Conservation (phyloP, 2,329 filamentous ascomycete species). For the Chaetomiaceae sp. region DNA sequence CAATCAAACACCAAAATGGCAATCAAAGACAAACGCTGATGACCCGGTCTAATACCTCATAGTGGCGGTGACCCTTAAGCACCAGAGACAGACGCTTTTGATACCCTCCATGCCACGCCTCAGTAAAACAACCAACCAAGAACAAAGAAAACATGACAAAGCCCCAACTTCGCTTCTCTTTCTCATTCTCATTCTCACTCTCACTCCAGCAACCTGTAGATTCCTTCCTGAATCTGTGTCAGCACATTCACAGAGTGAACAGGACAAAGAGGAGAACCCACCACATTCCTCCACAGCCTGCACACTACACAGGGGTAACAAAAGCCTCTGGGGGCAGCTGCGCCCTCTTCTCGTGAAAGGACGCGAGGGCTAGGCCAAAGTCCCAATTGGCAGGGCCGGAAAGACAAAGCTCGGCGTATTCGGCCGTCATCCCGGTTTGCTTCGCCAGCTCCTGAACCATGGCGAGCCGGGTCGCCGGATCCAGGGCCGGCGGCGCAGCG, state of each 20-base stretch:
- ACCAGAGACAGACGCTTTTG: not conserved
- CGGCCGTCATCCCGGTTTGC: conserved; percentile 71
- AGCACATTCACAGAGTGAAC: not conserved
- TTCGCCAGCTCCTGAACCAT: conserved; percentile 70
- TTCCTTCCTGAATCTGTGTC: not conserved
- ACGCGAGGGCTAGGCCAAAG: conserved; percentile 63
- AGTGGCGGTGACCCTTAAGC: too few relatives aligned
- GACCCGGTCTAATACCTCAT: not conserved
- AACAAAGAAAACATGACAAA: not conserved
- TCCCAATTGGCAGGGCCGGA: conserved; percentile 69
- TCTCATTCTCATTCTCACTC: not conserved
- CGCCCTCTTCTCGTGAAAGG: conserved; percentile 73
- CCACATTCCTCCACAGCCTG: not conserved
- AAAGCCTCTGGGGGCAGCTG: conserved; percentile 25
- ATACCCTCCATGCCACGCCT: not conserved
- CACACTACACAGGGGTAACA: conserved; percentile 15
- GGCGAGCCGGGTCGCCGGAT: conserved; percentile 46
- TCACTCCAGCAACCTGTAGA: too few relatives aligned
- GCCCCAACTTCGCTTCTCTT: not conserved
- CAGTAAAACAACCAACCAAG: not conserved
- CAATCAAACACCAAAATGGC: too few relatives aligned
- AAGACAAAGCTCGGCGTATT: conserved; percentile 77
- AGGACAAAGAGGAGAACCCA: not conserved
- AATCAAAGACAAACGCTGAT: too few relatives aligned
- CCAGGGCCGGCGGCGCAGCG: not conserved